A percentile compares a stretch with the other conserved stretches of the same genome.
Conservation (phyloP, 202 grass and related monocot species). For the Panicum hallii region DNA sequence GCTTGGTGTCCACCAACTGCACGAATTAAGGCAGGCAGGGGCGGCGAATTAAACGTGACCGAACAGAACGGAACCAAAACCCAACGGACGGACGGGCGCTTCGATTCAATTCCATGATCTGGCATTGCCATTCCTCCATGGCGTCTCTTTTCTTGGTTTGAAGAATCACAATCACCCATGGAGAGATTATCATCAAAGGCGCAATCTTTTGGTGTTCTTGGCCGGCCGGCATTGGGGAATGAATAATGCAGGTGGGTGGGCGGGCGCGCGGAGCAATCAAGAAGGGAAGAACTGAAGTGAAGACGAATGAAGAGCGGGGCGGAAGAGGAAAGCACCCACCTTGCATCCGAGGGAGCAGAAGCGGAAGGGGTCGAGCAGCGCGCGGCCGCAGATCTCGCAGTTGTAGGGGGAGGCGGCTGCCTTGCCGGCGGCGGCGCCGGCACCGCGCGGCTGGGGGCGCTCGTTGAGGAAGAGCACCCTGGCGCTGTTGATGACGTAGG, state of each 20-base stretch:
- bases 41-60: constrained; percentile 49
- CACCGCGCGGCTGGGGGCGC: constrained; percentile 81
- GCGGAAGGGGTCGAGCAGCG: constrained; percentile 85
- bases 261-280: constrained; percentile 5
- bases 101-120: background rate
- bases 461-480: constrained; percentile 94
- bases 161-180: background rate
- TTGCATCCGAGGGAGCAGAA: constrained; percentile 99
- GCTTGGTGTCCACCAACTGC: constrained; percentile 72
- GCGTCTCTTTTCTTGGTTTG: background rate
- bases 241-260: constrained; percentile 8
- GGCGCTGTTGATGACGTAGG: constrained; percentile 96
- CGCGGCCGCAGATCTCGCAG: constrained; percentile 86
- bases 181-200: background rate
- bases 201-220: constrained; percentile 29
- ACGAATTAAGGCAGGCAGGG: background rate
- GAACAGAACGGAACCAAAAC: constrained; percentile 23
- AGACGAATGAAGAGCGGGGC: background rate
- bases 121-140: background rate
- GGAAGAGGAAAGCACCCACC: constrained; percentile 25
- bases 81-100: background rate
- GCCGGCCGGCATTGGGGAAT: background rate
- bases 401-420: constrained; percentile 64
- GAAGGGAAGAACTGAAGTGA: background rate
- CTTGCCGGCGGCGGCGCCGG: constrained; percentile 63